phyloP scores from a whole-genome alignment of 768 basidiomycete genomes.

The Astraeus odoratus region DNA sequence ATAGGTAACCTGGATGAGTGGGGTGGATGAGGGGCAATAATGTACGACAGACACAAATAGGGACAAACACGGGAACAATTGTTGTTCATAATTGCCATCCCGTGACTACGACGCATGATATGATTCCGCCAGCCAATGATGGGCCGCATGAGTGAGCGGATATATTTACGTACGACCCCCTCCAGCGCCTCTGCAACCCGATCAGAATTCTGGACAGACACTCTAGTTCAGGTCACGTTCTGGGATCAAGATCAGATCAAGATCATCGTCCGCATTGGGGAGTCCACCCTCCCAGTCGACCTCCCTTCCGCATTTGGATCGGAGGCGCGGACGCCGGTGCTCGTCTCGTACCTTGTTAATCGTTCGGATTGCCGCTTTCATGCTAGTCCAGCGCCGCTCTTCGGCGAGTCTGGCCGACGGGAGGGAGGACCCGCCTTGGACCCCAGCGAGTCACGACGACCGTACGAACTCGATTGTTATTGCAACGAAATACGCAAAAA shows the following conservation, averaged over 20 bases:
- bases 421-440: no score
- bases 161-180: conserved; percentile 10
- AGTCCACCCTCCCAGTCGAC: no score
- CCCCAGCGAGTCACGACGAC: not conserved
- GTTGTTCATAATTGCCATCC: not conserved
- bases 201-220: conserved; percentile 27
- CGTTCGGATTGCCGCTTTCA: no score
- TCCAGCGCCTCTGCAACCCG: conserved; percentile 11
- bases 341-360: no score
- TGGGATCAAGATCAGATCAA: conserved; percentile 22
- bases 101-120: not conserved
- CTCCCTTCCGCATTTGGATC: conserved; percentile 9
- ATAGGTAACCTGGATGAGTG: no score
- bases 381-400: no score
- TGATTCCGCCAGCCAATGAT: not conserved
- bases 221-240: conserved; percentile 22
- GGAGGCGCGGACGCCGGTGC: no score
- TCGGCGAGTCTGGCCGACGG: no score
- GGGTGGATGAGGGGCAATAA: not conserved
- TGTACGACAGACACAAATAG: not conserved
- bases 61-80: not conserved
- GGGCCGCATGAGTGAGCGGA: not conserved
- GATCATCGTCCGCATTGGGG: not conserved
- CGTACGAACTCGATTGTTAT: not conserved
- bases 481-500: conserved; percentile 12